These are phyloP conservation scores for Pezicula carpinea DNA, from an alignment of 2,329 filamentous ascomycete genomes.

Conservation along the genomic window DNA sequence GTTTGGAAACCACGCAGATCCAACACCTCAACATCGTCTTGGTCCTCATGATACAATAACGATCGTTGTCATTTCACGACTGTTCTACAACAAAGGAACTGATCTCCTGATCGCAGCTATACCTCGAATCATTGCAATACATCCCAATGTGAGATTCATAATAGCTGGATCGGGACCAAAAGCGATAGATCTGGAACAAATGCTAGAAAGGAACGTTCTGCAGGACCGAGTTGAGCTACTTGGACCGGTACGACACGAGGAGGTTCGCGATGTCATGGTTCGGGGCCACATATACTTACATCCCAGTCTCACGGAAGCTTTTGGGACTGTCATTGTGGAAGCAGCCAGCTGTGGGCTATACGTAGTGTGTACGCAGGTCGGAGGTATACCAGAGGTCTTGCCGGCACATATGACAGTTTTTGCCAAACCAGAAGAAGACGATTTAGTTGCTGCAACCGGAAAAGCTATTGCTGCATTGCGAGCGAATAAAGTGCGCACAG, in stretches of 20 bases:
- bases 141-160: slow-evolving; percentile 93
- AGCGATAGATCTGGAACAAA: slow-evolving; percentile 95
- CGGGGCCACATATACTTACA: slow-evolving; percentile 95
- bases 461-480: slow-evolving; percentile 83
- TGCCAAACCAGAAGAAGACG: slow-evolving; percentile 93
- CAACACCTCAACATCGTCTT: slow-evolving; percentile 55
- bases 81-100: slow-evolving; percentile 98
- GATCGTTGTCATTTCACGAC: slow-evolving; percentile 92
- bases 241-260: slow-evolving; percentile 88
- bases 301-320: slow-evolving; percentile 91
- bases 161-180: slow-evolving; percentile 95
- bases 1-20: slow-evolving; percentile 30
- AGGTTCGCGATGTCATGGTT: slow-evolving; percentile 96
- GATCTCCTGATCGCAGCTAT: slow-evolving; percentile 96
- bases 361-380: slow-evolving; percentile 93
- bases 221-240: slow-evolving; percentile 93
- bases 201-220: slow-evolving; percentile 90
- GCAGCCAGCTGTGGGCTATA: slow-evolving; percentile 94
- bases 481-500: slow-evolving; percentile 81
- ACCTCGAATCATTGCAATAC: slow-evolving; percentile 80
- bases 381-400: slow-evolving; percentile 93
- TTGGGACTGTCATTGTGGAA: slow-evolving; percentile 96
- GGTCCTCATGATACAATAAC: slow-evolving; percentile 85
- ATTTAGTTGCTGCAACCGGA: slow-evolving; percentile 83
- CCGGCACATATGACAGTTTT: slow-evolving; percentile 97